Evolutionary conservation across 2,329 filamentous ascomycete genomes (phyloP).

Genomic region (Neofusicoccum umdonicola): DNA sequence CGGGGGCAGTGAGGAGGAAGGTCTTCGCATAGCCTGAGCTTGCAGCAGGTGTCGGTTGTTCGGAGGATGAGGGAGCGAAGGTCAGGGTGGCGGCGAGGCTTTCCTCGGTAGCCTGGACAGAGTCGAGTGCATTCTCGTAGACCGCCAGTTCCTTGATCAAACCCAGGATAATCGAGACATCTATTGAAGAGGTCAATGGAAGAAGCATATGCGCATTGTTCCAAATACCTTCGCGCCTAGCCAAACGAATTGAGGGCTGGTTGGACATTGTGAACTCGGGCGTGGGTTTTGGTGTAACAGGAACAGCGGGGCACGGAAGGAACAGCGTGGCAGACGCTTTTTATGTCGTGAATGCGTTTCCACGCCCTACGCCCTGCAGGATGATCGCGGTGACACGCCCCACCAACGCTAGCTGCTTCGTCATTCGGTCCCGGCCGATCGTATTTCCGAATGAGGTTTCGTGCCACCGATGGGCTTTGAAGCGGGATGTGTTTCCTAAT

Average conservation of each 20-base stretch:
- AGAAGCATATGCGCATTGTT: background rate
- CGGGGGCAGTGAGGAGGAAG: slow-evolving; percentile 55
- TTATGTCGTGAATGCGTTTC: background rate
- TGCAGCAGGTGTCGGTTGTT: background rate
- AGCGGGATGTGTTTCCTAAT: background rate
- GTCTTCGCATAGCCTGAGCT: slow-evolving; percentile 70
- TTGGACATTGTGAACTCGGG: slow-evolving; percentile 1
- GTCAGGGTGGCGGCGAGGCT: slow-evolving; percentile 73
- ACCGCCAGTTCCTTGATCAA: slow-evolving; percentile 83
- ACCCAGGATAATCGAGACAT: slow-evolving; percentile 75
- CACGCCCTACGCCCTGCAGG: slow-evolving; percentile 7
- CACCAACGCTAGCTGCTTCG: background rate
- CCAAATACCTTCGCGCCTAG: slow-evolving; percentile 56
- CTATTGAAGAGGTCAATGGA: slow-evolving; percentile 45
- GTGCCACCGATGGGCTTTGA: background rate
- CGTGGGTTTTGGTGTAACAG: background rate
- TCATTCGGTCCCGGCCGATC: slow-evolving; percentile 1
- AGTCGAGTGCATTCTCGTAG: slow-evolving; percentile 75
- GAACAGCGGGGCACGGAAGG: background rate
- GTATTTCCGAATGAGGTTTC: slow-evolving; percentile 1
- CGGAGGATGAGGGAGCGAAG: slow-evolving; percentile 56
- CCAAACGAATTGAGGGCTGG: slow-evolving; percentile 53
- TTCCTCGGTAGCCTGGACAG: slow-evolving; percentile 75
- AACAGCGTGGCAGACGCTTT: background rate
- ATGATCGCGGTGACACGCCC: background rate